Conservation (phyloP, 179 eudicot genomes). For the Spinacia oleracea region DNA sequence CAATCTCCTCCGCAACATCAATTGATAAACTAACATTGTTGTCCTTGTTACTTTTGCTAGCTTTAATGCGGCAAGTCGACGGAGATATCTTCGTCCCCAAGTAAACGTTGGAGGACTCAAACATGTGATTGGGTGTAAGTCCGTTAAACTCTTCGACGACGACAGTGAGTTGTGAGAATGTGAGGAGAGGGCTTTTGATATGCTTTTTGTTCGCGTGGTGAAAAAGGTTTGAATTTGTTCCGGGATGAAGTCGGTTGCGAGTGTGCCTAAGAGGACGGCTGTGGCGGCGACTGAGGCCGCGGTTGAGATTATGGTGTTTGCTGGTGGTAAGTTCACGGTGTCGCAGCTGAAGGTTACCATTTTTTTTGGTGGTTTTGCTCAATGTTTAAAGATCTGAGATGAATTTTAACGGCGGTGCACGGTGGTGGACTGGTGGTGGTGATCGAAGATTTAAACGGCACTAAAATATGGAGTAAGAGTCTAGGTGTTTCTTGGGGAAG, state of each 20-base stretch:
- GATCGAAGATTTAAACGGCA: not conserved
- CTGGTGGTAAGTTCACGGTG: constrained; percentile 19
- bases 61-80: constrained; percentile 18
- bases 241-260: constrained; percentile 24
- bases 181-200: constrained; percentile 21
- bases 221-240: constrained; percentile 22
- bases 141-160: constrained; percentile 30
- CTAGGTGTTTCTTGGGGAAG: constrained; percentile 22
- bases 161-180: constrained; percentile 21
- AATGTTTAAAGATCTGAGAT: too few relatives aligned
- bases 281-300: constrained; percentile 28
- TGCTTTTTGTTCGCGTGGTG: not conserved
- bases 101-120: constrained; percentile 23
- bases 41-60: constrained; percentile 21
- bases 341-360: constrained; percentile 31
- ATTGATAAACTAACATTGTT: constrained; percentile 13
- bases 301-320: constrained; percentile 29
- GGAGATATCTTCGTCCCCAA: constrained; percentile 26
- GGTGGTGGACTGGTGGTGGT: too few relatives aligned
- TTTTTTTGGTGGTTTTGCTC: too few relatives aligned
- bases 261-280: constrained; percentile 18
- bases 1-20: constrained; percentile 28
- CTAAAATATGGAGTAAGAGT: not conserved
- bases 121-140: constrained; percentile 30
- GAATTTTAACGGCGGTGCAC: not conserved